Evolutionary conservation across 1,284 basidiomycete species (phyloP).

Genomic region (Heterobasidion occidentale): DNA sequence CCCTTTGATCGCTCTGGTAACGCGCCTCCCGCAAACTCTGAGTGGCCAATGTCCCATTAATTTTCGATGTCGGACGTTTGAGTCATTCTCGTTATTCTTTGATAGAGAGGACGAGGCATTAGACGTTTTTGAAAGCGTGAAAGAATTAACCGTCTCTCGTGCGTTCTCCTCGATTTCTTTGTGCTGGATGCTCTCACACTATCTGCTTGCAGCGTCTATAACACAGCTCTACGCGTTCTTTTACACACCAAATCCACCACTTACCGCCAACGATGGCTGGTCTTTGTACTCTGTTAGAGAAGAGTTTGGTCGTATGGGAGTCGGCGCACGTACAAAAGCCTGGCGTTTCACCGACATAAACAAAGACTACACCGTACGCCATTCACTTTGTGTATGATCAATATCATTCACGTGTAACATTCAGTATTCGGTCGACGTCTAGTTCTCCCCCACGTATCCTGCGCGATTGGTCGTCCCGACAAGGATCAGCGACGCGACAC

Average conservation of each 20-base stretch:
- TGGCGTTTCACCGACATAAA: constrained; percentile 98
- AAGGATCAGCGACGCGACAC: constrained; percentile 91
- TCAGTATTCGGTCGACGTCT: constrained; percentile 20
- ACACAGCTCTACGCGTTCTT: constrained; percentile 90
- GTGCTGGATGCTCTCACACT: background rate
- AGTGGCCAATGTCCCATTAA: constrained; percentile 76
- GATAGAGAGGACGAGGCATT: constrained; percentile 61
- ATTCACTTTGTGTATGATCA: constrained; percentile 1
- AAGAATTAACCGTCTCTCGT: constrained; percentile 86
- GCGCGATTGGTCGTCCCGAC: constrained; percentile 85
- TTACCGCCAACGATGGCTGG: constrained; percentile 65
- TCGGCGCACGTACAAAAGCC: constrained; percentile 83
- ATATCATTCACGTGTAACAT: constrained; percentile 27
- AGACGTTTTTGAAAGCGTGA: constrained; percentile 91
- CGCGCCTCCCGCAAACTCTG: constrained; percentile 75
- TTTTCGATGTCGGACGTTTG: constrained; percentile 82
- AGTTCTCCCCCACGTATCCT: constrained; percentile 94
- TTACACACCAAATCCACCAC: constrained; percentile 64
- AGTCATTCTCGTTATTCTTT: constrained; percentile 76
- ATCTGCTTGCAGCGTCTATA: constrained; percentile 54
- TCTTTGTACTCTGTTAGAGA: constrained; percentile 75
- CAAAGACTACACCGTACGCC: constrained; percentile 80
- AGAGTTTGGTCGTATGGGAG: constrained; percentile 92
- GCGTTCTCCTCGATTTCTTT: constrained; percentile 26
- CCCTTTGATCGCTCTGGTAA: constrained; percentile 79